Percentiles rank a stretch among this genome's conserved stretches.
These are phyloP conservation scores for Blastocladiella britannica DNA, from an alignment of 192 early-diverging fungal species.

Conservation along the genomic window DNA sequence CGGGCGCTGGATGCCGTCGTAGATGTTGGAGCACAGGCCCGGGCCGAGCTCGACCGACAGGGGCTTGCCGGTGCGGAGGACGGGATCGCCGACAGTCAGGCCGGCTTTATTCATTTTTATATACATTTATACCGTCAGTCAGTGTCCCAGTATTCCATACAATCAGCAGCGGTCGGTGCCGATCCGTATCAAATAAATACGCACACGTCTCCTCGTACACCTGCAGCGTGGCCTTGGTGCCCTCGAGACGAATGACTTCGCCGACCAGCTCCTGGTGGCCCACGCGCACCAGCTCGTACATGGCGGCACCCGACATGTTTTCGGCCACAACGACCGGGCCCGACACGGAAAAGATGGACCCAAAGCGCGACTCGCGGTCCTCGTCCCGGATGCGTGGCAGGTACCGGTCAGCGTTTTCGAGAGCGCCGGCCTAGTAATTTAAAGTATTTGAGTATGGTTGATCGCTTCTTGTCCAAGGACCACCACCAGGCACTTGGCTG, in stretches of 20 bases:
- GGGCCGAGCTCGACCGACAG: slow-evolving; percentile 96
- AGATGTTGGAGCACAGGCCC: slow-evolving; percentile 78
- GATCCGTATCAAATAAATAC: slow-evolving; percentile 4
- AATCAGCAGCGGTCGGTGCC: not conserved
- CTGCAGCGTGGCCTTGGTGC: slow-evolving; percentile 98
- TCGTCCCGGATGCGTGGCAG: slow-evolving; percentile 67
- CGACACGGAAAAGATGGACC: slow-evolving; percentile 90
- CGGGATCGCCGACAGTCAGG: slow-evolving; percentile 96
- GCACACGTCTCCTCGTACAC: slow-evolving; percentile 98
- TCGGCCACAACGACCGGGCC: slow-evolving; percentile 99
- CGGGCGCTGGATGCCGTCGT: slow-evolving; percentile 98
- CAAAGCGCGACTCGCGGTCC: slow-evolving; percentile 67
- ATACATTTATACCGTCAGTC: not conserved
- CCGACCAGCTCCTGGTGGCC: slow-evolving; percentile 94
- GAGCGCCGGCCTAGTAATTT: slow-evolving; percentile 79
- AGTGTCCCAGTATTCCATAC: not conserved
- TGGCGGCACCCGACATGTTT: slow-evolving; percentile 88
- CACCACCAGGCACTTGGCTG: too few relatives aligned
- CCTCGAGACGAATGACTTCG: slow-evolving; percentile 98
- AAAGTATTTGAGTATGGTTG: too few relatives aligned
- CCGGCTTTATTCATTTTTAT: slow-evolving; percentile 41
- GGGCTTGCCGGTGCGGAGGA: slow-evolving; percentile 91
- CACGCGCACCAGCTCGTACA: slow-evolving; percentile 97
- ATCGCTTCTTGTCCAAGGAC: too few relatives aligned
- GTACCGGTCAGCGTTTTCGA: slow-evolving; percentile 65